Evolutionary conservation across 2,329 filamentous ascomycete species (phyloP).

Genomic region (Chaetomium strumarium): DNA sequence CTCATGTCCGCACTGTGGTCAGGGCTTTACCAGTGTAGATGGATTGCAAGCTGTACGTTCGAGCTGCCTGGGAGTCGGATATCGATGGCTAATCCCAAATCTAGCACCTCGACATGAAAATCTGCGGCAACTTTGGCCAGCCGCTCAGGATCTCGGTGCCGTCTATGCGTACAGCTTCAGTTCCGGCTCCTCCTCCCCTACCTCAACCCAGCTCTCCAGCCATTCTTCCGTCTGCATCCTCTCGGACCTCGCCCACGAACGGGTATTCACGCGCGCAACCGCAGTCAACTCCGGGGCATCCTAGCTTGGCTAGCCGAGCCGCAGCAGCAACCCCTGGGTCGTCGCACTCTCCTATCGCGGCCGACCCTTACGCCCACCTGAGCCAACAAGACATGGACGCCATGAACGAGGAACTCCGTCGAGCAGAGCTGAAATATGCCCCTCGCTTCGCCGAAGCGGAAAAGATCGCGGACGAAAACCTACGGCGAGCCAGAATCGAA

Average conservation of each 20-base stretch:
- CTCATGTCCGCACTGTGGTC: conserved; percentile 22
- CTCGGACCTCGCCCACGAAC: conserved; percentile 9
- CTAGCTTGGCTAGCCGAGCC: conserved; percentile 4
- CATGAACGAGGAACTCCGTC: conserved; percentile 34
- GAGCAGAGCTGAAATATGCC: conserved; percentile 35
- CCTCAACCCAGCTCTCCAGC: conserved; percentile 18
- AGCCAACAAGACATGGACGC: conserved; percentile 26
- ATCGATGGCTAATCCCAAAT: conserved; percentile 2
- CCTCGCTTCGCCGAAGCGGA: conserved; percentile 39
- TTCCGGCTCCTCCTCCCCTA: conserved; percentile 23
- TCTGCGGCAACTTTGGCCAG: conserved; percentile 40
- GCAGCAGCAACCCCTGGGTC: conserved; percentile 12
- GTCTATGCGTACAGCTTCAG: conserved; percentile 17
- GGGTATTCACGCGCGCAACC: conserved; percentile 6
- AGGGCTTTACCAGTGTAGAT: conserved; percentile 17
- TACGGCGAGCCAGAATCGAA: conserved; percentile 31
- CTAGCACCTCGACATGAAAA: conserved; percentile 36
- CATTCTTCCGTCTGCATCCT: conserved; percentile 7
- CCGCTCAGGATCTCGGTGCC: not conserved
- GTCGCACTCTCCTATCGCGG: conserved; percentile 18
- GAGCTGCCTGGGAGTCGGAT: not conserved
- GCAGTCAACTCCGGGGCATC: conserved; percentile 15
- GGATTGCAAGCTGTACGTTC: conserved; percentile 16
- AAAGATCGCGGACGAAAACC: conserved; percentile 30
- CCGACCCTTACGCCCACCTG: conserved; percentile 43